Percentiles rank a stretch among this genome's conserved stretches.
phyloP scores from a whole-genome alignment of 1,139 yeast species.

The Blastobotrys serpentis region DNA sequence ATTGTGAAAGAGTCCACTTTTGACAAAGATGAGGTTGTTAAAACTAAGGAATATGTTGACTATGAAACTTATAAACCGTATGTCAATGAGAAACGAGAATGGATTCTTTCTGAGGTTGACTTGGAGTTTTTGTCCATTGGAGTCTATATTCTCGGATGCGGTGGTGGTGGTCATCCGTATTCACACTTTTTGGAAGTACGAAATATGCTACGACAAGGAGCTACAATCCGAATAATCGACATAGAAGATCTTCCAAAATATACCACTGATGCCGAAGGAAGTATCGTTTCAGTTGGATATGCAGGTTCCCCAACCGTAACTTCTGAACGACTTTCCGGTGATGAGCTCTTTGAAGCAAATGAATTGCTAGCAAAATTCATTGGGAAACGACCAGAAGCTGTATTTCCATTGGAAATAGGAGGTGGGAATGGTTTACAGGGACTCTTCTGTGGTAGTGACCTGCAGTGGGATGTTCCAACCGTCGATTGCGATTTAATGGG shows the following conservation, averaged over 20 bases:
- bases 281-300: conserved; percentile 41
- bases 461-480: conserved; percentile 36
- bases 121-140: conserved; percentile 46
- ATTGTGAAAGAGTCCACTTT: conserved; percentile 15
- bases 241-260: conserved; percentile 35
- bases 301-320: conserved; percentile 52
- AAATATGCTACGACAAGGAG: conserved; percentile 40
- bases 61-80: conserved; percentile 38
- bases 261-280: conserved; percentile 34
- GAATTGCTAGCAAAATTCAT: conserved; percentile 36
- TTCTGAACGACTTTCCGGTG: conserved; percentile 44
- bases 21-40: conserved; percentile 19
- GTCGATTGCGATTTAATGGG: conserved; percentile 50
- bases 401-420: conserved; percentile 45
- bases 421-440: conserved; percentile 48
- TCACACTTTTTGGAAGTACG: conserved; percentile 41
- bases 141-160: conserved; percentile 49
- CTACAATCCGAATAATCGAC: conserved; percentile 40
- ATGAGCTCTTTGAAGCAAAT: conserved; percentile 40
- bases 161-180: conserved; percentile 54
- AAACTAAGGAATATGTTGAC: conserved; percentile 13
- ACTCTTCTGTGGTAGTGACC: conserved; percentile 31
- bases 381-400: conserved; percentile 34
- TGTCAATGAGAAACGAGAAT: conserved; percentile 40
- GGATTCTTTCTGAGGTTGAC: conserved; percentile 44